Evolutionary conservation across 163 green algal genomes (phyloP).

Genomic region (Chlorella variabilis): DNA sequence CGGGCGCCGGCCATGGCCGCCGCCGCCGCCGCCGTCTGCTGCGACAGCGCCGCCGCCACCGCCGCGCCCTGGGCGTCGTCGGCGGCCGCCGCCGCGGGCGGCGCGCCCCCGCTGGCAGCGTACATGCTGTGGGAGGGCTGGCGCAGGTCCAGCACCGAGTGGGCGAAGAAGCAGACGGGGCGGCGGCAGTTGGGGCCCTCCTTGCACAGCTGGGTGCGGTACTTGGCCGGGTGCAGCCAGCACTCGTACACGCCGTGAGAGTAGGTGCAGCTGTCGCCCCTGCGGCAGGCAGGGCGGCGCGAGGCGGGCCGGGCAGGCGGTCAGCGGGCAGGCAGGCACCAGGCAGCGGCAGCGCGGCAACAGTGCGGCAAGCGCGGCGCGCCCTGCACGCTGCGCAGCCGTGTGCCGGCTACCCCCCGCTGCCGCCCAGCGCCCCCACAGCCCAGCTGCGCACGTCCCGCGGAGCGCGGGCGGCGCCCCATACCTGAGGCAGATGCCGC

Average conservation of each 20-base stretch:
- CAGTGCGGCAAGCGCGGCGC: too few relatives aligned
- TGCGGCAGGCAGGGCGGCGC: constrained; percentile 10
- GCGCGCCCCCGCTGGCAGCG: not conserved
- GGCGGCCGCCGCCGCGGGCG: too few relatives aligned
- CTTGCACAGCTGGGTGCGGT: constrained; percentile 92
- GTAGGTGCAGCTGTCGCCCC: constrained; percentile 84
- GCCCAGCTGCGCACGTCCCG: too few relatives aligned
- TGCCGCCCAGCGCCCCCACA: too few relatives aligned
- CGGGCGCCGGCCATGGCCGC: not conserved
- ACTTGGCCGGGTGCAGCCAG: constrained; percentile 89
- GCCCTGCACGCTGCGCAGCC: too few relatives aligned
- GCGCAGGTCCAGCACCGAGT: constrained; percentile 79
- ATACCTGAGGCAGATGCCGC: constrained; percentile 54
- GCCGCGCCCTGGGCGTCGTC: not conserved
- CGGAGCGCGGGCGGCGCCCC: too few relatives aligned
- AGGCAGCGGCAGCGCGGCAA: constrained; percentile 47
- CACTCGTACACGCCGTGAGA: constrained; percentile 92
- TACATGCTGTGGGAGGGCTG: constrained; percentile 61
- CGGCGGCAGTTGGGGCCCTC: constrained; percentile 76
- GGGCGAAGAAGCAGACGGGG: constrained; percentile 91
- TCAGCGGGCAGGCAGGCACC: not conserved
- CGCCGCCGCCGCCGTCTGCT: constrained; percentile 25
- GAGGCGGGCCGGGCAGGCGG: not conserved
- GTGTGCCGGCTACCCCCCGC: too few relatives aligned
- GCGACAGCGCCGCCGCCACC: not conserved